A percentile compares a stretch with the other conserved stretches of the same genome.
These are phyloP conservation scores for Prunus mongolica DNA, from an alignment of 306 rosid species.

Conservation along the genomic window DNA sequence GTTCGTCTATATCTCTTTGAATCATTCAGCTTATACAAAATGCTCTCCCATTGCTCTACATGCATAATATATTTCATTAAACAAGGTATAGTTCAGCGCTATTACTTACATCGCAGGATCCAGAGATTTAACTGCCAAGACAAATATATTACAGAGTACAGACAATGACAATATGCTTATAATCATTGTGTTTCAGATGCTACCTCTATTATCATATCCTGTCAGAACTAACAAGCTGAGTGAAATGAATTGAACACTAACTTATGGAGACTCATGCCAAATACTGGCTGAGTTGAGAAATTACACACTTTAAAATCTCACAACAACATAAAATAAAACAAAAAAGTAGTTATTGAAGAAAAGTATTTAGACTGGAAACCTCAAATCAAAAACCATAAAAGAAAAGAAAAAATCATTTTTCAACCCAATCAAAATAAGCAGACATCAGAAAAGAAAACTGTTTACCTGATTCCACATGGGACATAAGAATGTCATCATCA, in stretches of 20 bases:
- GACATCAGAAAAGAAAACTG: not conserved
- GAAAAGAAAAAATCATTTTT: not conserved
- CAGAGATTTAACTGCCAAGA: not conserved
- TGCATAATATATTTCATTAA: slow-evolving; percentile 19
- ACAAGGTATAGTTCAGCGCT: not conserved
- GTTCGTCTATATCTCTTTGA: slow-evolving; percentile 78
- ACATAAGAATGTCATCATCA: slow-evolving; percentile 8
- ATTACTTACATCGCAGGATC: not conserved
- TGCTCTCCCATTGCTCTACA: slow-evolving; percentile 72
- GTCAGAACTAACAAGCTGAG: not conserved
- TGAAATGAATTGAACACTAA: too few species aligned
- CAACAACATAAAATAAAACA: not conserved
- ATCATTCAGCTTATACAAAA: slow-evolving; percentile 72
- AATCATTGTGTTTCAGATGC: not conserved
- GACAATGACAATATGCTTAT: not conserved
- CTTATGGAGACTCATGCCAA: not conserved
- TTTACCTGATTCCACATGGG: slow-evolving; percentile 34
- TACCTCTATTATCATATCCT: not conserved
- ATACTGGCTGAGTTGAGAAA: not conserved
- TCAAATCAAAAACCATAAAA: not conserved
- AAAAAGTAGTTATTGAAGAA: not conserved
- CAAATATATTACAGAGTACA: not conserved
- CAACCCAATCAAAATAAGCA: not conserved
- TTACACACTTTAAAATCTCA: not conserved
- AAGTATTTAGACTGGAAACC: not conserved